phyloP scores from a whole-genome alignment of 192 early-diverging fungal genomes.

The Entomortierella beljakovae region DNA sequence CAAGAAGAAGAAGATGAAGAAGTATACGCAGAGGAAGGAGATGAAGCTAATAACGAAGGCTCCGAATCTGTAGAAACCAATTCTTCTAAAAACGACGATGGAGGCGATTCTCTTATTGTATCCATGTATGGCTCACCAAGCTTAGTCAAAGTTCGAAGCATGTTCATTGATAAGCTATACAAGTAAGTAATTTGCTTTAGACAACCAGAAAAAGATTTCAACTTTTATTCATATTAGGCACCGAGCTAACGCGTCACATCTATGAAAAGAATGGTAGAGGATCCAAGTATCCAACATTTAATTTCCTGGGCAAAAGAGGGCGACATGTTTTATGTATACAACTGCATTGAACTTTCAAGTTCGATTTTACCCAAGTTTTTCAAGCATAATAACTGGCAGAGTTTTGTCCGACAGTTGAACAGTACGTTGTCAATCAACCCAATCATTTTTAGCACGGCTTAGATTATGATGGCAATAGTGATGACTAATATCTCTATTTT shows the following conservation, averaged over 20 bases:
- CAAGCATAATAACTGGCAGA: slow-evolving; percentile 93
- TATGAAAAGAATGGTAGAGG: slow-evolving; percentile 75
- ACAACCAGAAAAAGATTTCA: too few relatives aligned
- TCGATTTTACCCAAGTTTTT: slow-evolving; percentile 86
- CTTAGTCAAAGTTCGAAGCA: slow-evolving; percentile 48
- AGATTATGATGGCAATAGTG: background rate
- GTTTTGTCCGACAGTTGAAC: slow-evolving; percentile 91
- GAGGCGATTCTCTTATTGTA: slow-evolving; percentile 24
- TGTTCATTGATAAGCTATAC: slow-evolving; percentile 54
- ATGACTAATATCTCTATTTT: background rate
- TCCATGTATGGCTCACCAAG: slow-evolving; percentile 55
- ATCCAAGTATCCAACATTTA: slow-evolving; percentile 67
- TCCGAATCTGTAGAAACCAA: slow-evolving; percentile 37
- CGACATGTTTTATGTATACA: slow-evolving; percentile 89
- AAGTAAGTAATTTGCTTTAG: slow-evolving; percentile 39
- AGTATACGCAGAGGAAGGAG: slow-evolving; percentile 37
- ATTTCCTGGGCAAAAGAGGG: slow-evolving; percentile 86
- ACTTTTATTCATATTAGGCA: too few relatives aligned
- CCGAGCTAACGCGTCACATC: background rate
- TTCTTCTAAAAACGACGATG: slow-evolving; percentile 50
- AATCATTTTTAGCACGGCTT: too few relatives aligned
- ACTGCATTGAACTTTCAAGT: slow-evolving; percentile 85
- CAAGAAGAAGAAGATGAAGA: slow-evolving; percentile 48
- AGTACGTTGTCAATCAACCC: slow-evolving; percentile 59
- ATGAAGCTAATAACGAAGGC: slow-evolving; percentile 29